Evolutionary conservation across 208 protist species (phyloP).

Genomic region (Phytomonas serpens): DNA sequence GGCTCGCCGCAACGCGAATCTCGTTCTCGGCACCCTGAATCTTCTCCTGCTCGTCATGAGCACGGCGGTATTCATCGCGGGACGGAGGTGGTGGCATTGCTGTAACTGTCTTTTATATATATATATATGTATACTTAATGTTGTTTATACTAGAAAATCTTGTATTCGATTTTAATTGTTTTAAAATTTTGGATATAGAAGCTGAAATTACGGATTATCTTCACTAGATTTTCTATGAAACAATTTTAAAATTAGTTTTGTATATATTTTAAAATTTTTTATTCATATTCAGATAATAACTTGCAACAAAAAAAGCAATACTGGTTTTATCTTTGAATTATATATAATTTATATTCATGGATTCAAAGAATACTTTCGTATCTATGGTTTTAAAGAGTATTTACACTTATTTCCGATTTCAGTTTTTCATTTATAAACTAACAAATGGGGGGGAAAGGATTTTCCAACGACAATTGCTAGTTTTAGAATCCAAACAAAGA

Average conservation of each 20-base stretch:
- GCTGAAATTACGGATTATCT: background rate
- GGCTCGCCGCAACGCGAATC: slow-evolving; percentile 72
- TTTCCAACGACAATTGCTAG: background rate
- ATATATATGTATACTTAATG: slow-evolving; percentile 7
- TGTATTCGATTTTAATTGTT: slow-evolving; percentile 1
- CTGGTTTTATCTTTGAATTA: too few relatives aligned
- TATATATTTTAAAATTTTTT: slow-evolving; percentile 9
- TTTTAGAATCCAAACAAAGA: background rate
- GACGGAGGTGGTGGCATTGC: slow-evolving; percentile 45
- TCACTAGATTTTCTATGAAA: slow-evolving; percentile 6
- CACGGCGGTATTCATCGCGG: slow-evolving; percentile 68
- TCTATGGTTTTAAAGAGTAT: background rate
- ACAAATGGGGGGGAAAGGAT: too few relatives aligned
- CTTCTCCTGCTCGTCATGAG: slow-evolving; percentile 53
- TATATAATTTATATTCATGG: too few relatives aligned
- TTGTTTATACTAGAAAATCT: slow-evolving; percentile 4
- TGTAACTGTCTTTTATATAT: background rate
- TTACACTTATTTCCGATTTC: too few relatives aligned
- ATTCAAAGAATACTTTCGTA: too few relatives aligned
- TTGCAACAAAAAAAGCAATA: too few relatives aligned
- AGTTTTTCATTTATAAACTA: too few relatives aligned
- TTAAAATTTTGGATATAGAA: background rate
- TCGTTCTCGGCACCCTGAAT: slow-evolving; percentile 72
- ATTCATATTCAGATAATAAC: slow-evolving; percentile 3
- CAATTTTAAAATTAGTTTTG: slow-evolving; percentile 2